A percentile compares a stretch with the other conserved stretches of the same genome.
phyloP scores from a whole-genome alignment of 2,329 filamentous ascomycete species.

The Neurospora crassa region DNA sequence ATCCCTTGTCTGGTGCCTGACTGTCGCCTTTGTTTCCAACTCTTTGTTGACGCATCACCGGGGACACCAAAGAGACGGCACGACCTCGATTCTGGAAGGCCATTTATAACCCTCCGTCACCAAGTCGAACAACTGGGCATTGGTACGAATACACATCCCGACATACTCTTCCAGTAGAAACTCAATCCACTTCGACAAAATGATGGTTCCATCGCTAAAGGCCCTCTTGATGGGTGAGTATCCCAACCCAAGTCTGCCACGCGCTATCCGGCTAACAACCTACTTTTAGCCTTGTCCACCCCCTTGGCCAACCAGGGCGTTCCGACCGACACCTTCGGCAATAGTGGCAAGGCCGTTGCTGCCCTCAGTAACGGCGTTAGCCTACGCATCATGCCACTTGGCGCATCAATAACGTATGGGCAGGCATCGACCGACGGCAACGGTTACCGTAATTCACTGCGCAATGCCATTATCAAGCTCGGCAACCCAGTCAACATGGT shows the following conservation, averaged over 20 bases:
- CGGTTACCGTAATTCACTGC: conserved; percentile 29
- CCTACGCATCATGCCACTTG: conserved; percentile 34
- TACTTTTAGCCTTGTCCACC: conserved; percentile 11
- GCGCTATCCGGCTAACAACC: conserved; percentile 1
- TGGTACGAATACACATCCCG: background rate
- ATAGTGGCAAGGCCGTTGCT: conserved; percentile 7
- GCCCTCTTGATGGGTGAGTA: conserved; percentile 7
- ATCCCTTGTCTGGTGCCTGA: background rate
- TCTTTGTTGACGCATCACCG: background rate
- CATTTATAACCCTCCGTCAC: background rate
- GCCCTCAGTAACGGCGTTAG: conserved; percentile 16
- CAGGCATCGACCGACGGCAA: conserved; percentile 26
- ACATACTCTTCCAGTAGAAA: background rate
- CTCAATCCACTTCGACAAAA: background rate
- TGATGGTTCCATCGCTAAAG: conserved; percentile 5
- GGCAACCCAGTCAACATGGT: conserved; percentile 30
- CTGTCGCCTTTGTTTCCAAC: background rate
- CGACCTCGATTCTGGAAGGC: background rate
- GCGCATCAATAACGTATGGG: conserved; percentile 34
- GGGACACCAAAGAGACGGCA: background rate
- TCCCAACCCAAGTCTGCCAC: background rate
- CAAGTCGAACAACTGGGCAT: background rate
- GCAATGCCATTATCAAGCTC: conserved; percentile 20
- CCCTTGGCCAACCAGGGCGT: conserved; percentile 15
- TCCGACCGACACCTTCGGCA: conserved; percentile 10